Evolutionary conservation across 1,284 basidiomycete species (phyloP), one percentile per base, ranked within the genome.

Genomic region (Mycosarcoma mackinlayi): DNA sequence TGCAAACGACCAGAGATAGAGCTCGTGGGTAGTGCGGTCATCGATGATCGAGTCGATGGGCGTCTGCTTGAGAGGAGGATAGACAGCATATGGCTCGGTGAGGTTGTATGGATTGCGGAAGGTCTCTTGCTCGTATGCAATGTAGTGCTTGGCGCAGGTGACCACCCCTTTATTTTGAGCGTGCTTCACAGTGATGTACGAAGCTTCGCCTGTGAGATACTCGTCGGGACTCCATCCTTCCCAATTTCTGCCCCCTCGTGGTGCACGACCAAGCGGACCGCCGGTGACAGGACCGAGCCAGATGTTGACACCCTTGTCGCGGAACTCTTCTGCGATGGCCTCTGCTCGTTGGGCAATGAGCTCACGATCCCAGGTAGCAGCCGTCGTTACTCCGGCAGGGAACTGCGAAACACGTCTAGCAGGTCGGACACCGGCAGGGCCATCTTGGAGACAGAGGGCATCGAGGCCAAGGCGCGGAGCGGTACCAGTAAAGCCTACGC

Each of bases 301-400:
- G 52, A 90, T 86, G 75, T 94, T 87, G 55, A 91, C 89, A 35
- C 92, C 92, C 80, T 93, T 92, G 27, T 87, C 89, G 60, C 86
- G 86, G 83, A 89, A 88, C 83, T 94, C 92, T 40, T 85, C 78
- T 23, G 91, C 92, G 87, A 94, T 89, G 47, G 87, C 89, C n/a
- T 87, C 75, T 14, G 91, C 92, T 25, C 92, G 87, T 16, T 85
- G 80, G 50, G 90, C 89, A 40, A 92, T 88, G 23, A 93, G 84
- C 7, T 87, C 87, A 42, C 89, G 87, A 78, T 90, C 90, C 83
- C 84, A 87, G 2, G 90, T 90, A 11, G 89, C 85, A 11, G 89
- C 90, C 6, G 86, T 87, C 75, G 90, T 91, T 82, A 91, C 88
- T 14, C 86, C 90, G 13, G 89, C 86, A 14, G 90, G 89, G 83